A percentile compares a stretch with the other conserved stretches of the same genome.
Evolutionary conservation across 768 basidiomycete species (phyloP).

Genomic region (Lactarius psammicola): DNA sequence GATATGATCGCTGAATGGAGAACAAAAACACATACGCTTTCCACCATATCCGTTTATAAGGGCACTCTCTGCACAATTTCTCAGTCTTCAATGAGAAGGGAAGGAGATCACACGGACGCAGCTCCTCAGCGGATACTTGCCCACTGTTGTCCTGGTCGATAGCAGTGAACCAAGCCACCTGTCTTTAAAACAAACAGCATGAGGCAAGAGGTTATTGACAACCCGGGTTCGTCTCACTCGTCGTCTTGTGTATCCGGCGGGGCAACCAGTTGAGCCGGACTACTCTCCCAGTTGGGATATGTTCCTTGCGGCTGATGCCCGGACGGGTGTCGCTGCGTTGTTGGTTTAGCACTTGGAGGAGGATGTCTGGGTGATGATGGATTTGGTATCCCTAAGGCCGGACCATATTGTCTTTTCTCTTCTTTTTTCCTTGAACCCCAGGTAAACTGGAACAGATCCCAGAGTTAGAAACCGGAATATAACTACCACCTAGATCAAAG

Average conservation of each 20-base stretch:
- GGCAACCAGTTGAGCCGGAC: neutral
- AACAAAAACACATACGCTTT: slow-evolving; percentile 1
- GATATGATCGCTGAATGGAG: neutral
- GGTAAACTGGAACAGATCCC: neutral
- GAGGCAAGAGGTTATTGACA: neutral
- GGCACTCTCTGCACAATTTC: slow-evolving; percentile 3
- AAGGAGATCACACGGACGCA: neutral
- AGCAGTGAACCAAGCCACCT: slow-evolving; percentile 5
- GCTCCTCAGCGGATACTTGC: slow-evolving; percentile 8
- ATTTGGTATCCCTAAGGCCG: neutral
- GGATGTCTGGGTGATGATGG: neutral
- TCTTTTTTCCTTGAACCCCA: neutral
- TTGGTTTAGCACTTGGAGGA: neutral
- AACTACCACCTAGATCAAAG: neutral
- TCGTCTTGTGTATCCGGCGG: neutral
- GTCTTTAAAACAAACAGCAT: neutral
- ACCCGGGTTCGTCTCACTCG: neutral
- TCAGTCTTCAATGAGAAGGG: neutral
- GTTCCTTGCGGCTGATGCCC: neutral
- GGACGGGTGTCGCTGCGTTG: neutral
- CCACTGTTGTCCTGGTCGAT: slow-evolving; percentile 15
- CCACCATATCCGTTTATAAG: slow-evolving; percentile 12
- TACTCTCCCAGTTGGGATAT: neutral
- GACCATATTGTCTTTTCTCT: neutral
- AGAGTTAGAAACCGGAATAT: neutral